Base-by-base conservation (phyloP, 1,139 yeast species). In the Waltiozyma sp. region DNA sequence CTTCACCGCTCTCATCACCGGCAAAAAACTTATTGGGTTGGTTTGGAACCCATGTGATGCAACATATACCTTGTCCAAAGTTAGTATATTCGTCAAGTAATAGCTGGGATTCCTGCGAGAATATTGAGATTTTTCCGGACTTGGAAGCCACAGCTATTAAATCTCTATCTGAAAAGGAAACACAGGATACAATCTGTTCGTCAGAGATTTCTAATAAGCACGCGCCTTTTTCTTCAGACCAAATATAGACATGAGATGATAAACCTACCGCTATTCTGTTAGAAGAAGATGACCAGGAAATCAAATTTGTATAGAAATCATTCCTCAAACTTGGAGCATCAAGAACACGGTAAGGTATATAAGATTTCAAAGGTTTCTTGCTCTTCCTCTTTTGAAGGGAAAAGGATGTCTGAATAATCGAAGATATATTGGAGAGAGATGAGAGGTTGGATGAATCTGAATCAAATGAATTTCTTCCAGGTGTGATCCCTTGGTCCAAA, bases 291-390 rank as follows among this genome's bases (percentile, higher is more conserved):
- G 89, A 78, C 95, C 95, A 87, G 11, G 89, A 74, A 0, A 87
- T 73, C 41, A 84, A 65, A 54, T 85, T 84, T 1, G 87, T 73
- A 60, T 88, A 88, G 58, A 80, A 88, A 58, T 88, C 96, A 56
- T 86, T 82, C 46, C 83, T 66, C 42, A 88, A 62, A 0, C 79
- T 78, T 0, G 89, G 91, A 0, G 94, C 94, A 55, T 81, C 87
- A 19, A 86, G 60, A 0, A 77, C 75, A 44, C 72, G 64, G 49
- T 62, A 72, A 0, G 78, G 74, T 23, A 62, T 41, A 4, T 31
- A 44, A 37, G 42, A 18, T 35, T 43, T 43, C n/a, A 40, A 19
- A 18, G 18, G 18, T 19, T 43, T 43, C 33, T 41, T 46, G 3
- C 23, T 38, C 23, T 35, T 43, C 14, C 44, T 23, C 4, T 38